Evolutionary conservation across 331 rosid species (phyloP).

Genomic region (Ulmus americana): DNA sequence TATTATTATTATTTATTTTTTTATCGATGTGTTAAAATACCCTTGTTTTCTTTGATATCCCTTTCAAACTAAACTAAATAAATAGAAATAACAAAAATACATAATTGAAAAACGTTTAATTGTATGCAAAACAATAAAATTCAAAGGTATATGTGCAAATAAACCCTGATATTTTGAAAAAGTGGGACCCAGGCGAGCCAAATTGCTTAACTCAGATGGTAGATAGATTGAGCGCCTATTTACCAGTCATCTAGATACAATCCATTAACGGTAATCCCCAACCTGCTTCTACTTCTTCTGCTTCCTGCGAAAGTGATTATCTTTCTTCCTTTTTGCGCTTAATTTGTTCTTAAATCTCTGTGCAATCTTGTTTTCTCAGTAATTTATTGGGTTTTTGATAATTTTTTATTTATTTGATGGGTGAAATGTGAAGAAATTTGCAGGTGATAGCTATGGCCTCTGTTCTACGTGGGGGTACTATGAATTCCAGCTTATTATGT

Average conservation of each 20-base stretch:
- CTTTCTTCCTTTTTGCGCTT: neutral
- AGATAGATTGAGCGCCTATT: neutral
- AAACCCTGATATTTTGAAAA: too few species aligned
- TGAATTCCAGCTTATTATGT: conserved; percentile 33
- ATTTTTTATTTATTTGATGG: neutral
- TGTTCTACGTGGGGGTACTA: conserved; percentile 28
- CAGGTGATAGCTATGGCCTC: conserved; percentile 42
- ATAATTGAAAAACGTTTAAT: too few species aligned
- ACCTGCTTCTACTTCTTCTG: neutral
- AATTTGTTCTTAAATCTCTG: neutral
- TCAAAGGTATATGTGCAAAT: too few species aligned
- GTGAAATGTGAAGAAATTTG: conserved; percentile 16
- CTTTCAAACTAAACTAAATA: too few species aligned
- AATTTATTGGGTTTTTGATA: neutral
- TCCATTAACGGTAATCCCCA: neutral
- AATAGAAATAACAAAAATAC: too few species aligned
- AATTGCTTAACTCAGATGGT: neutral
- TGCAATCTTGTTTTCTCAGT: neutral
- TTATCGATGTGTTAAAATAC: too few species aligned
- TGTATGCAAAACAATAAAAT: too few species aligned
- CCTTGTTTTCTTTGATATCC: too few species aligned
- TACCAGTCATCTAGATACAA: neutral
- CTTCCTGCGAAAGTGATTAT: neutral
- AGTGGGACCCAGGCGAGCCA: neutral
- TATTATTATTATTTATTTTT: too few species aligned